These are phyloP conservation scores for Handroanthus guayacan DNA, from an alignment of 257 asterid genomes.

Conservation along the genomic window DNA sequence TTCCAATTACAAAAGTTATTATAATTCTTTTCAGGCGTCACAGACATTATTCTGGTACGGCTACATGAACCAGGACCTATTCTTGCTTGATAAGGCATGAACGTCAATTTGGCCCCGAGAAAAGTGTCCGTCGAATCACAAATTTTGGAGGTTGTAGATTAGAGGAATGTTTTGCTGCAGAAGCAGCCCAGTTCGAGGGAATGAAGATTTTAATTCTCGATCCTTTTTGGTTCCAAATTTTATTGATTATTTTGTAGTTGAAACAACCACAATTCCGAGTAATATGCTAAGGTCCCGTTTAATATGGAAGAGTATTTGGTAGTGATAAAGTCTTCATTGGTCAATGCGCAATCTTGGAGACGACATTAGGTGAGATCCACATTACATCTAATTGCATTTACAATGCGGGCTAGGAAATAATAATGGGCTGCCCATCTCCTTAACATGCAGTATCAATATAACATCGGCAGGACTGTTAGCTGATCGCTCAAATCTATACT, in stretches of 20 bases:
- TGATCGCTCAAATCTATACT: no score
- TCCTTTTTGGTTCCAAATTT: background rate
- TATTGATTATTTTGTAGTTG: background rate
- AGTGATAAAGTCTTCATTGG: no score
- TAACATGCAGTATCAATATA: no score
- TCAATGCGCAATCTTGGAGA: no score
- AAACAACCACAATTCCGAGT: background rate
- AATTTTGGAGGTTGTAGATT: slow-evolving; percentile 53
- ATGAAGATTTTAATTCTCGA: slow-evolving; percentile 31
- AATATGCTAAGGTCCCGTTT: no score
- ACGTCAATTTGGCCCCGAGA: slow-evolving; percentile 30
- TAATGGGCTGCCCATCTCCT: no score
- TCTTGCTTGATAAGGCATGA: background rate
- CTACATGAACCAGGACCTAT: background rate
- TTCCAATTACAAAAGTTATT: background rate
- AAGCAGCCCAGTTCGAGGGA: slow-evolving; percentile 33
- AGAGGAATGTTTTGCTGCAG: slow-evolving; percentile 44
- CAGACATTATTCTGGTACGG: slow-evolving; percentile 17
- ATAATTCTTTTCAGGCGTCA: slow-evolving; percentile 39
- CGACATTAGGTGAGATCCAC: no score
- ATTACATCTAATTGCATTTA: no score
- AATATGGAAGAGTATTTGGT: no score
- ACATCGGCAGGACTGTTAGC: no score
- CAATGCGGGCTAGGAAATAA: no score
- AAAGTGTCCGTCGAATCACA: slow-evolving; percentile 28